Percentiles rank a stretch among this genome's conserved stretches.
Conservation (phyloP, 257 asterid genomes). For the Scutellaria barbata region DNA sequence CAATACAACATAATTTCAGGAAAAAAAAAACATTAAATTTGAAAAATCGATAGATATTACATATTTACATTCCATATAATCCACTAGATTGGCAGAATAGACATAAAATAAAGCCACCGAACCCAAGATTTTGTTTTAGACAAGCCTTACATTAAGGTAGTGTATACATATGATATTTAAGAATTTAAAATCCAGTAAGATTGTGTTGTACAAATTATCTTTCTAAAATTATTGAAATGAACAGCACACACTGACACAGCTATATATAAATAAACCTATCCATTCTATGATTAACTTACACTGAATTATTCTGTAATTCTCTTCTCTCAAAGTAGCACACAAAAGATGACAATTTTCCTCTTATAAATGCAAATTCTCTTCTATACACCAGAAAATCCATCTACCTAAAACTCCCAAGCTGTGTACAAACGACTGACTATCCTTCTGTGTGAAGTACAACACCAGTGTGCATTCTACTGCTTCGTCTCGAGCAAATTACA, state of each 20-base stretch:
- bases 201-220: slow-evolving; percentile 31
- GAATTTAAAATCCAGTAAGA: background rate
- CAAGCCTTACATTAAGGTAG: too few relatives aligned
- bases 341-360: slow-evolving; percentile 31
- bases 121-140: too few relatives aligned
- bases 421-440: slow-evolving; percentile 34
- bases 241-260: slow-evolving; percentile 26
- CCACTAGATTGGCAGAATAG: too few relatives aligned
- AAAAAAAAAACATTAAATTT: too few relatives aligned
- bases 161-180: too few relatives aligned
- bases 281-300: slow-evolving; percentile 34
- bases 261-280: slow-evolving; percentile 20
- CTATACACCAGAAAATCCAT: slow-evolving; percentile 37
- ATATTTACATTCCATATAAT: too few relatives aligned
- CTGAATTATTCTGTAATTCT: slow-evolving; percentile 22
- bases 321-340: slow-evolving; percentile 28
- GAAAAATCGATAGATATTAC: too few relatives aligned
- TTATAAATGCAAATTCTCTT: slow-evolving; percentile 9
- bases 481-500: background rate
- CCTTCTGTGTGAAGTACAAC: slow-evolving; percentile 38
- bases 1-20: too few relatives aligned
- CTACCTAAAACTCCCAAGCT: slow-evolving; percentile 31
- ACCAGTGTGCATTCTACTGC: slow-evolving; percentile 4
- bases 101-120: too few relatives aligned
- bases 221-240: slow-evolving; percentile 21